Percentiles rank a stretch among this genome's conserved stretches.
Conservation (phyloP, 257 asterid species). For the Solanum bulbocastanum region DNA sequence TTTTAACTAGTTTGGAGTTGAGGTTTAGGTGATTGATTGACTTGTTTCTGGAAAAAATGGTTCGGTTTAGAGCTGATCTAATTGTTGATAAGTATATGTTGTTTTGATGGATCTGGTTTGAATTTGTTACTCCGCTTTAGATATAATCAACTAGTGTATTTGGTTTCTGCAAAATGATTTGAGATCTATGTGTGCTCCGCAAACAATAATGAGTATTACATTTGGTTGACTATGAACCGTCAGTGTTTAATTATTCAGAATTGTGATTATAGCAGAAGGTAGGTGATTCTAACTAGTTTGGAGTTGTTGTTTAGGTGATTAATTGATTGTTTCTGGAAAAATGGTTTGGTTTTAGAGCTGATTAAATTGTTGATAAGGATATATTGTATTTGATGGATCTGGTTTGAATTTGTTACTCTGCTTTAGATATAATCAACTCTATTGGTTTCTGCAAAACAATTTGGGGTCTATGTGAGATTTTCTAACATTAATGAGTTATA, state of each 20-base stretch:
- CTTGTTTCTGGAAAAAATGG: neutral
- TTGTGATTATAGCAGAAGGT: neutral
- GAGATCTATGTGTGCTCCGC: neutral
- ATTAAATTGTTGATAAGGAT: neutral
- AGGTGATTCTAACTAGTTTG: neutral
- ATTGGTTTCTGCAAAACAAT: neutral
- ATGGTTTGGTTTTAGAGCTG: neutral
- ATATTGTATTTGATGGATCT: neutral
- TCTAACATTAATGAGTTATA: neutral
- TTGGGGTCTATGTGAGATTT: neutral
- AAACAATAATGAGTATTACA: neutral
- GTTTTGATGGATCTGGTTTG: neutral
- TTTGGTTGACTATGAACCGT: neutral
- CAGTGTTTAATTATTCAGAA: neutral
- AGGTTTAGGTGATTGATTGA: neutral
- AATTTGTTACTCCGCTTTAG: neutral
- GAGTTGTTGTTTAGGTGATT: neutral
- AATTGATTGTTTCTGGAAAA: neutral
- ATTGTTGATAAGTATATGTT: neutral
- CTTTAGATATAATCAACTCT: neutral
- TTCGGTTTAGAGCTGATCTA: neutral
- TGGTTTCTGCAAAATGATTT: neutral
- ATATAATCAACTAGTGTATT: neutral
- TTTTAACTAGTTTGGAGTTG: neutral
- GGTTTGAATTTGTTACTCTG: neutral